Evolutionary conservation across 1,139 yeast species (phyloP), one percentile per base, ranked within the genome.

Genomic region (Kluyveromyces marxianus): DNA sequence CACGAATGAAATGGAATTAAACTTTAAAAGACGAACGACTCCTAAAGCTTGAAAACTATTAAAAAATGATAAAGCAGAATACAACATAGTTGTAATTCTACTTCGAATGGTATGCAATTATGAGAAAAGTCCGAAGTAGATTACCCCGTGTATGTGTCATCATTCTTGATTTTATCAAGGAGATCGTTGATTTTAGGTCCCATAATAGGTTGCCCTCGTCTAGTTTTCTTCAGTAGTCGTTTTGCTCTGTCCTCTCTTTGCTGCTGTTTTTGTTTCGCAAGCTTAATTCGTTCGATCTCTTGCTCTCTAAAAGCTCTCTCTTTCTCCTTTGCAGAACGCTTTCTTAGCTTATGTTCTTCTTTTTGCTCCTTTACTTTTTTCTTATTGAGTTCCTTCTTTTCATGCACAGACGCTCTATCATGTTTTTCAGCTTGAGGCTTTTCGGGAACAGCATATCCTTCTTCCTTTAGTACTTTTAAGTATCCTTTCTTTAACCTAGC

Each of bases 181-280:
- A 90, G 69, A 54, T 81, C 77, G 49, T 80, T 83, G 49, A 90
- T 87, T 62, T 95, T 76, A 7, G 96, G 94, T 0, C 88, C 96
- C 95, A 90, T 87, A 42, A 78, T 66, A 2, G 97, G 97, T 63
- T 90, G 97, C 1, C 97, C 97, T 4, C 72, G 65, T 52, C 72
- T 72, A 1, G 96, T 89, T 49, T 71, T 79, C 52, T 83, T 75
- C 1, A 79, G 67, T 7, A 83, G 54, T 34, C 67, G 69, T 48
- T 75, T 76, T 51, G 78, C 75, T 56, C 75, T 75, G 43, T 66
- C 63, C 48, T 72, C 76, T 34, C 85, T 66, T 38, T 63, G 60
- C 3, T 45, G 49, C 33, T 62, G 57, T 49, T 62, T 63, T 33
- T 63, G 59, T 35, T 62, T 59, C 3, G 63, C 60, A 14, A 57